phyloP scores from a whole-genome alignment of 208 protist genomes.

The Leishmania guyanensis region DNA sequence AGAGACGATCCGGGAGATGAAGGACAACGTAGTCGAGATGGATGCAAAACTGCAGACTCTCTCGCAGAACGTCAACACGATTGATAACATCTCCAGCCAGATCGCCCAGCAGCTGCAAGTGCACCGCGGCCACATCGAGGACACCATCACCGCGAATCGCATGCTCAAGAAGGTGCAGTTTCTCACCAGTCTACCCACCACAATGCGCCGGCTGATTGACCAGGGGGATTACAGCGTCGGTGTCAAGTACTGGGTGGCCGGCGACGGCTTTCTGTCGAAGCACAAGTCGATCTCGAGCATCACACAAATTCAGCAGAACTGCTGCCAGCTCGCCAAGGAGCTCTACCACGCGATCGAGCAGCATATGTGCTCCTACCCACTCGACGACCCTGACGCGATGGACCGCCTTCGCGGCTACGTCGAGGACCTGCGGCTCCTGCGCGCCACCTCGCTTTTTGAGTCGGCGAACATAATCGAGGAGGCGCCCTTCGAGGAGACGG shows the following conservation, averaged over 20 bases:
- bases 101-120: slow-evolving; percentile 62
- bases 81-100: slow-evolving; percentile 66
- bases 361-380: slow-evolving; percentile 61
- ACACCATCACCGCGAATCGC: slow-evolving; percentile 68
- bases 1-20: slow-evolving; percentile 96
- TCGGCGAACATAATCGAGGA: slow-evolving; percentile 23
- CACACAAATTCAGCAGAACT: slow-evolving; percentile 56
- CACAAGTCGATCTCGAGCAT: slow-evolving; percentile 67
- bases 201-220: slow-evolving; percentile 69
- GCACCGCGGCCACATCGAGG: slow-evolving; percentile 73
- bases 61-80: slow-evolving; percentile 68
- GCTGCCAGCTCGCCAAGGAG: slow-evolving; percentile 47
- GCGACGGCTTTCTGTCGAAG: slow-evolving; percentile 73
- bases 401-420: slow-evolving; percentile 69
- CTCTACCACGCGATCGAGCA: slow-evolving; percentile 72
- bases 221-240: slow-evolving; percentile 52
- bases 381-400: slow-evolving; percentile 84
- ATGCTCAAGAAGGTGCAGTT: slow-evolving; percentile 88
- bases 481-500: slow-evolving; percentile 53
- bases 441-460: slow-evolving; percentile 70
- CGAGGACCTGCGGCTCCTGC: slow-evolving; percentile 81
- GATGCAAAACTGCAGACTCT: slow-evolving; percentile 81
- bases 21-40: slow-evolving; percentile 89
- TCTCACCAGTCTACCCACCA: slow-evolving; percentile 66
- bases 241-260: slow-evolving; percentile 82